Conservation (phyloP, 1,284 basidiomycete species). For the Hypsizygus ulmarius region DNA sequence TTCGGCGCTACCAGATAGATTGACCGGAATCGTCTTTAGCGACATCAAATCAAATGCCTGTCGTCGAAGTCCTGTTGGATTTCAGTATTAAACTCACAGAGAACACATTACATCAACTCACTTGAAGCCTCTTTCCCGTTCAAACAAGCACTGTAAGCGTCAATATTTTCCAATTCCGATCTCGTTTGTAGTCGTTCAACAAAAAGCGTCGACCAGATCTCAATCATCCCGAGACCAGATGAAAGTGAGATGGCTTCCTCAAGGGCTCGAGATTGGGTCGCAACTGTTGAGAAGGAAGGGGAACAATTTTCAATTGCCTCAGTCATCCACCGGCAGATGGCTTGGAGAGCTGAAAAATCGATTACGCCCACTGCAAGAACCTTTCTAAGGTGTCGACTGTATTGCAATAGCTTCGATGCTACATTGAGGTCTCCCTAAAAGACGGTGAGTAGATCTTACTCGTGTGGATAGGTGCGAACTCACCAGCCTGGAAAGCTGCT, state of each 20-base stretch:
- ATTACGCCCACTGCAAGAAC: conserved; percentile 27
- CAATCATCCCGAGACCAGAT: conserved; percentile 53
- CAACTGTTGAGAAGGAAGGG: conserved; percentile 31
- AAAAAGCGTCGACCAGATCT: conserved; percentile 52
- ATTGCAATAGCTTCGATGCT: conserved; percentile 34
- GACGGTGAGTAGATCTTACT: background rate
- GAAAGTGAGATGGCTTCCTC: conserved; percentile 44
- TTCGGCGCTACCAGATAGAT: conserved; percentile 13
- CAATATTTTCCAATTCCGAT: conserved; percentile 8
- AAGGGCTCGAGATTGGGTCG: conserved; percentile 31
- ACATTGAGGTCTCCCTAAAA: conserved; percentile 19
- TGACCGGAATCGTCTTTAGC: conserved; percentile 31
- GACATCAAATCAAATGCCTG: conserved; percentile 43
- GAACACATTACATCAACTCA: conserved; percentile 1
- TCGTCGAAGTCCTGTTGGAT: conserved; percentile 31
- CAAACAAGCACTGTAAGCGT: conserved; percentile 8
- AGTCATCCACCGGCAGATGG: conserved; percentile 34
- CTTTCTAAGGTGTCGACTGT: conserved; percentile 33
- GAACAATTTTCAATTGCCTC: conserved; percentile 36
- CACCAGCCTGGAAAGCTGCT: conserved; percentile 10
- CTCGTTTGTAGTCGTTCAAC: conserved; percentile 8
- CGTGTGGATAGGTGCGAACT: background rate
- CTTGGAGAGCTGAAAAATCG: conserved; percentile 48
- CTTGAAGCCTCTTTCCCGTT: conserved; percentile 11
- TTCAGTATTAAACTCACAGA: conserved; percentile 9